Percentiles rank a stretch among this genome's conserved stretches.
These are phyloP conservation scores for Blumeria graminis DNA, from an alignment of 2,329 filamentous ascomycete genomes.

Conservation along the genomic window DNA sequence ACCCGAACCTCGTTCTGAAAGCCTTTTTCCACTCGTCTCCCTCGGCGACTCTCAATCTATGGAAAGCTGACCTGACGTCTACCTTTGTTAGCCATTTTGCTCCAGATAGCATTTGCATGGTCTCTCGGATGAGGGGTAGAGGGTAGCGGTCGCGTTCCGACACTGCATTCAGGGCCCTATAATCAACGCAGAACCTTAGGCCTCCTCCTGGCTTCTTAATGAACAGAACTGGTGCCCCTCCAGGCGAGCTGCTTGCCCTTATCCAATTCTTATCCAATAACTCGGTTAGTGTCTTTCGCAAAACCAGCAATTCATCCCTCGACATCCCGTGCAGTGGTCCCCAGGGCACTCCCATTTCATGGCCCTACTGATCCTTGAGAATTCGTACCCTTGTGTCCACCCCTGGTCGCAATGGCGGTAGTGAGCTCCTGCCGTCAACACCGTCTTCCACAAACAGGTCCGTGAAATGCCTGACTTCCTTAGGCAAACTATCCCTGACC, in stretches of 20 bases:
- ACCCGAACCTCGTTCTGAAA: background rate
- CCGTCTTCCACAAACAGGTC: background rate
- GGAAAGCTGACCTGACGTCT: background rate
- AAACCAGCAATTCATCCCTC: background rate
- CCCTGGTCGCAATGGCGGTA: background rate
- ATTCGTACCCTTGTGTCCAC: background rate
- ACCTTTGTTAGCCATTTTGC: background rate
- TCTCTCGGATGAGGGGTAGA: background rate
- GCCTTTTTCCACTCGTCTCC: background rate
- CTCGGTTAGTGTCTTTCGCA: background rate
- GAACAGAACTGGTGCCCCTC: background rate
- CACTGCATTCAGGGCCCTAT: slow-evolving; percentile 1
- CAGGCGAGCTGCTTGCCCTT: background rate
- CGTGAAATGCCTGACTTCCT: background rate
- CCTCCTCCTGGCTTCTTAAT: background rate
- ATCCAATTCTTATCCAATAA: background rate
- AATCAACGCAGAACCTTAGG: slow-evolving; percentile 1
- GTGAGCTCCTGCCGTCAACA: background rate
- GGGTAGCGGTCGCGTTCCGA: slow-evolving; percentile 1
- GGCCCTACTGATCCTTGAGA: background rate
- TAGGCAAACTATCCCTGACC: background rate
- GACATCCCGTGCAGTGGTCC: background rate
- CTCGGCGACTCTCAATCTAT: background rate
- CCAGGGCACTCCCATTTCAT: background rate
- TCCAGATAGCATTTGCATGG: background rate